These are phyloP conservation scores for Entophlyctis luteolus DNA, from an alignment of 192 early-diverging fungal genomes.

Conservation along the genomic window DNA sequence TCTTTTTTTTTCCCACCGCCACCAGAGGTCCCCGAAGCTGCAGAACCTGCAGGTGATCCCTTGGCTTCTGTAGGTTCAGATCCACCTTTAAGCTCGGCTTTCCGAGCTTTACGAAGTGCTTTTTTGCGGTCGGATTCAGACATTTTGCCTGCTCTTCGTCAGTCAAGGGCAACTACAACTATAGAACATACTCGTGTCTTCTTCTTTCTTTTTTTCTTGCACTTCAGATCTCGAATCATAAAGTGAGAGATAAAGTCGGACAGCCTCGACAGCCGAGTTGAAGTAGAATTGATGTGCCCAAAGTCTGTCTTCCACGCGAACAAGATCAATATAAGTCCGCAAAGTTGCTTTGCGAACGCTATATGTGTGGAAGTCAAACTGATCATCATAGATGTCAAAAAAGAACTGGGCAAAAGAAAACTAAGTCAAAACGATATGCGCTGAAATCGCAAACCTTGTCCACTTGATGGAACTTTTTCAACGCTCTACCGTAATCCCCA, in stretches of 20 bases:
- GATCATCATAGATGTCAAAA: constrained; percentile 79
- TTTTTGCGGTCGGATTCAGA: constrained; percentile 74
- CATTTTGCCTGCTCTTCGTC: constrained; percentile 46
- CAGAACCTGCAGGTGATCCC: constrained; percentile 34
- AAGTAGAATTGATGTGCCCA: constrained; percentile 68
- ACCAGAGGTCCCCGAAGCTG: background rate
- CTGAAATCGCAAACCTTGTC: constrained; percentile 45
- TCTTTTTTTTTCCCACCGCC: constrained; percentile 44
- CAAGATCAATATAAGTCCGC: constrained; percentile 76
- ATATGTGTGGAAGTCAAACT: constrained; percentile 96
- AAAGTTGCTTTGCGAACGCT: constrained; percentile 85
- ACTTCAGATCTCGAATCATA: constrained; percentile 55
- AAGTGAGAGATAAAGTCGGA: constrained; percentile 54
- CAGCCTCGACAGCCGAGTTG: constrained; percentile 70
- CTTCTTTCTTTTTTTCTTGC: constrained; percentile 36
- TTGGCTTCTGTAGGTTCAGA: constrained; percentile 44
- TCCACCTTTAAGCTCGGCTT: constrained; percentile 60
- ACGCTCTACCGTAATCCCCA: constrained; percentile 70
- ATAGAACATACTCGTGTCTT: constrained; percentile 31
- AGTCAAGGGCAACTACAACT: background rate
- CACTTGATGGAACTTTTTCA: constrained; percentile 85
- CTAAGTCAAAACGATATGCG: background rate
- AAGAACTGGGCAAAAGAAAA: constrained; percentile 53
- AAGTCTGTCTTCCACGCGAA: constrained; percentile 75
- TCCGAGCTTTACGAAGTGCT: constrained; percentile 69